Evolutionary conservation across 2,329 filamentous ascomycete species (phyloP).

Genomic region (Colletotrichum limetticola): DNA sequence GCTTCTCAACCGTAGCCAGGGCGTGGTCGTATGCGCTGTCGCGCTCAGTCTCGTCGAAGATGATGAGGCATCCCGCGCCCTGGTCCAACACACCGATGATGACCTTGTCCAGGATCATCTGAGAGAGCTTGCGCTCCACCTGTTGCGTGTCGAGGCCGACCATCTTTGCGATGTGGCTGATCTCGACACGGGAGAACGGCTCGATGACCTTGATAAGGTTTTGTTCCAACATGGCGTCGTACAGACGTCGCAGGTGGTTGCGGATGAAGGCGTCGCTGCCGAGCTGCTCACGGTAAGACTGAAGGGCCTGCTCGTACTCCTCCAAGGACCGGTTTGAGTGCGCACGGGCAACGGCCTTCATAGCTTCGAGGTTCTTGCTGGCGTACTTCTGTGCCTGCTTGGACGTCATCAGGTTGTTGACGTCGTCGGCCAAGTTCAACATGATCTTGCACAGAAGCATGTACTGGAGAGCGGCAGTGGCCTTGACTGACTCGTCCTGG

Average conservation of each 20-base stretch:
- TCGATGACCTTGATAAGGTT: slow-evolving; percentile 99
- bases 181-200: slow-evolving; percentile 96
- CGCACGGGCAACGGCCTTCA: slow-evolving; percentile 97
- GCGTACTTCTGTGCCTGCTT: slow-evolving; percentile 98
- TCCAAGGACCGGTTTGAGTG: slow-evolving; percentile 96
- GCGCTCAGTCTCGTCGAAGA: slow-evolving; percentile 93
- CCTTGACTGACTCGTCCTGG: slow-evolving; percentile 87
- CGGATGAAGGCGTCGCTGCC: slow-evolving; percentile 96
- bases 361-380: slow-evolving; percentile 94
- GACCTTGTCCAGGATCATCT: slow-evolving; percentile 99
- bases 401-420: slow-evolving; percentile 91
- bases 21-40: slow-evolving; percentile 96
- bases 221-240: slow-evolving; percentile 99
- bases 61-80: slow-evolving; percentile 95
- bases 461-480: slow-evolving; percentile 98
- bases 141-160: slow-evolving; percentile 95
- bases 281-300: slow-evolving; percentile 91
- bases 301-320: slow-evolving; percentile 94
- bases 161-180: slow-evolving; percentile 97
- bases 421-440: slow-evolving; percentile 96
- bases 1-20: slow-evolving; percentile 93
- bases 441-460: slow-evolving; percentile 99
- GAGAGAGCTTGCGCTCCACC: slow-evolving; percentile 96
- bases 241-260: slow-evolving; percentile 93
- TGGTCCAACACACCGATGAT: slow-evolving; percentile 98